These are phyloP conservation scores for Dryadomyces sulphureus DNA, from an alignment of 2,329 filamentous ascomycete genomes.

Conservation along the genomic window DNA sequence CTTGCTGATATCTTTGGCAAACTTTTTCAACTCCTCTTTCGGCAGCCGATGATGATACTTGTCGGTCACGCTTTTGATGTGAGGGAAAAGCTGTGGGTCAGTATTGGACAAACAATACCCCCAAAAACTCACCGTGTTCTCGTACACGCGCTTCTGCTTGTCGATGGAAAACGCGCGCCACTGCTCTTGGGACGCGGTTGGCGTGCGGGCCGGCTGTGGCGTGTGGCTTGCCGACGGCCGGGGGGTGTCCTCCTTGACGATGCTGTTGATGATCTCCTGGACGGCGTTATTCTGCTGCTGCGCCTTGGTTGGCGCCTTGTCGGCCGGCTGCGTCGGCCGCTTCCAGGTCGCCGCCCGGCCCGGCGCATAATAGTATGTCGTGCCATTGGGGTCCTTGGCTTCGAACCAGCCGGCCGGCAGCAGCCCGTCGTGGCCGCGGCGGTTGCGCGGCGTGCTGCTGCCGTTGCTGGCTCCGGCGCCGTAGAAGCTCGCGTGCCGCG, in stretches of 20 bases:
- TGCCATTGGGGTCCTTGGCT: constrained; percentile 54
- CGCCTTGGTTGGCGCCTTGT: constrained; percentile 50
- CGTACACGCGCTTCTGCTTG: constrained; percentile 90
- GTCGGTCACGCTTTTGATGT: constrained; percentile 73
- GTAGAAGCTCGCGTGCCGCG: constrained; percentile 35
- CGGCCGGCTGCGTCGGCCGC: constrained; percentile 54
- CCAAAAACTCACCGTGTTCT: constrained; percentile 78
- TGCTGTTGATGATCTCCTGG: constrained; percentile 73
- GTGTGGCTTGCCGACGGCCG: constrained; percentile 44
- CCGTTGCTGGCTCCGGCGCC: constrained; percentile 7
- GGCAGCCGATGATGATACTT: constrained; percentile 79
- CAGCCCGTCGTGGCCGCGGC: constrained; percentile 17
- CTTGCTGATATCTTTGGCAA: constrained; percentile 58
- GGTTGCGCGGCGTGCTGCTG: constrained; percentile 32
- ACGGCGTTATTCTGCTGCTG: constrained; percentile 54
- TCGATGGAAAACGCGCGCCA: constrained; percentile 58
- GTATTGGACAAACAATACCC: too few species aligned
- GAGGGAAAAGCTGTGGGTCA: constrained; percentile 59
- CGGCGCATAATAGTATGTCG: constrained; percentile 74
- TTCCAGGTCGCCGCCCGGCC: constrained; percentile 70
- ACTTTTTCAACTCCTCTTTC: constrained; percentile 55
- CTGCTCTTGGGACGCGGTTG: background rate
- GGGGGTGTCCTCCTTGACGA: constrained; percentile 50
- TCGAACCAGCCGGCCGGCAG: constrained; percentile 80
- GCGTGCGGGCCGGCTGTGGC: constrained; percentile 34